A percentile compares a stretch with the other conserved stretches of the same genome.
Conservation (phyloP, 306 rosid genomes). For the Calophaca sinica region DNA sequence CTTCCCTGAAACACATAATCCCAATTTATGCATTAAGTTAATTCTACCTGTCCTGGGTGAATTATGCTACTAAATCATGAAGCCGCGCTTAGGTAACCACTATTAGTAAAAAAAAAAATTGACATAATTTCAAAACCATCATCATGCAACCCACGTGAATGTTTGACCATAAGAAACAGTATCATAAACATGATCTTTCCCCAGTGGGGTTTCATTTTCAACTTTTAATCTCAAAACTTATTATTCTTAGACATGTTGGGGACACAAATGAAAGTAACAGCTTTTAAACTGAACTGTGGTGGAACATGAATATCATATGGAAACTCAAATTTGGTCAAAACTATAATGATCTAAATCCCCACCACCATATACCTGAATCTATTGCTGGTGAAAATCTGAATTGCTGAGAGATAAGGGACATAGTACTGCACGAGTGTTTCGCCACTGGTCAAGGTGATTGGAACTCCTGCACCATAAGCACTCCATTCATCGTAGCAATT, state of each 20-base stretch:
- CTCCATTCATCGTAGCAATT: constrained; percentile 95
- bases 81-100: too few relatives aligned
- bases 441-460: constrained; percentile 65
- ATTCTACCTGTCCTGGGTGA: too few relatives aligned
- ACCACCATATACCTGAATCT: constrained; percentile 61
- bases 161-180: constrained; percentile 44
- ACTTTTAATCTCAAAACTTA: neutral
- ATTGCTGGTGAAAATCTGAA: constrained; percentile 91
- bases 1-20: constrained; percentile 64
- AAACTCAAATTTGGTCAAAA: constrained; percentile 23
- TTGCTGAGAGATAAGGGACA: constrained; percentile 96
- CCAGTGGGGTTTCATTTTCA: constrained; percentile 4
- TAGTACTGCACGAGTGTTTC: constrained; percentile 92
- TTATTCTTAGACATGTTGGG: constrained; percentile 28
- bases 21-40: constrained; percentile 18
- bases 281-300: neutral
- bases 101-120: neutral
- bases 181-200: neutral
- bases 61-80: neutral
- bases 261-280: constrained; percentile 28
- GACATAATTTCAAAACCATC: constrained; percentile 28
- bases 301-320: neutral
- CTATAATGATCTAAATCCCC: constrained; percentile 30
- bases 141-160: constrained; percentile 20
- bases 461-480: constrained; percentile 96